Conservation (phyloP, 208 protist genomes). For the Acanthamoeba royreba region DNA sequence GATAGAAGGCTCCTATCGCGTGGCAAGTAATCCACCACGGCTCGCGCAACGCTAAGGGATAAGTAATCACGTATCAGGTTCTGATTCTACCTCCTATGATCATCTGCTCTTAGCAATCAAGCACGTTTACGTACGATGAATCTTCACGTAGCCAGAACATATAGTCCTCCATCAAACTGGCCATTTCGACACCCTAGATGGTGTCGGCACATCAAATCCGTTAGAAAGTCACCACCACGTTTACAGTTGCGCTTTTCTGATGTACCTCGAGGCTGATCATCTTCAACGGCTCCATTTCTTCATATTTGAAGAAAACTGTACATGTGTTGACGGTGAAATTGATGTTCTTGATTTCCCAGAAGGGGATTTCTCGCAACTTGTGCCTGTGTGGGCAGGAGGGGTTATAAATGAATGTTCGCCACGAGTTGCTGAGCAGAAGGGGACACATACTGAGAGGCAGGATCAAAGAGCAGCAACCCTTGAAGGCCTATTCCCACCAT, state of each 20-base stretch:
- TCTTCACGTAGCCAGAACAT: conserved; percentile 27
- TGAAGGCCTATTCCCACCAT: neutral
- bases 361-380: neutral
- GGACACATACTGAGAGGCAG: neutral
- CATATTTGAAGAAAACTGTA: neutral
- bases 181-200: conserved; percentile 7
- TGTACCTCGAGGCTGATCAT: neutral
- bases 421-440: neutral
- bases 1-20: neutral
- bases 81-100: too few species aligned
- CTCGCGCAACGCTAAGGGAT: neutral
- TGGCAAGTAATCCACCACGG: neutral
- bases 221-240: neutral
- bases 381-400: neutral
- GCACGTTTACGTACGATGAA: neutral
- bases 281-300: neutral
- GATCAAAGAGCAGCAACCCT: neutral
- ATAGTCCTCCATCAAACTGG: neutral
- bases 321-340: neutral
- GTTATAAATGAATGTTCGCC: neutral
- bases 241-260: neutral
- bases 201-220: too few species aligned
- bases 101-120: neutral
- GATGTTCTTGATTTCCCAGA: neutral
- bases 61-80: too few species aligned